Percentiles rank a stretch among this genome's conserved stretches.
Conservation (phyloP, 1,284 basidiomycete genomes). For the Heterobasidion parviporum region DNA sequence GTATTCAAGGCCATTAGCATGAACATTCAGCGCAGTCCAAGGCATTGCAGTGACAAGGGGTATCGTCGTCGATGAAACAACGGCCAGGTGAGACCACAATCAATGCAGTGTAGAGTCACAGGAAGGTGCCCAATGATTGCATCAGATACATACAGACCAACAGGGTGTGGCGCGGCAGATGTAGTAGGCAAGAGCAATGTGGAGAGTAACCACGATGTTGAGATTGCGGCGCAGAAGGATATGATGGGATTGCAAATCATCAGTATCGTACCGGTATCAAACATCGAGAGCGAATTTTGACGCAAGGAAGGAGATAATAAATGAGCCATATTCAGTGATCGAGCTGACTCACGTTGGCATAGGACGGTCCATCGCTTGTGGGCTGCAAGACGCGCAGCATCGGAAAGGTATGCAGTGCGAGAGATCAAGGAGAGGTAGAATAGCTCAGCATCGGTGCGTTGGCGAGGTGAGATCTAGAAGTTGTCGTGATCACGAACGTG, state of each 20-base stretch:
- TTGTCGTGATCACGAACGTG: too few relatives aligned
- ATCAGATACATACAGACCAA: too few relatives aligned
- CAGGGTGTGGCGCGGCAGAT: neutral
- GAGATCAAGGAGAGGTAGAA: slow-evolving; percentile 70
- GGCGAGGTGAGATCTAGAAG: slow-evolving; percentile 55
- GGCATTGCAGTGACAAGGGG: neutral
- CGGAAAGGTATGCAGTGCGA: slow-evolving; percentile 32
- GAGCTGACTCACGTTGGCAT: slow-evolving; percentile 47
- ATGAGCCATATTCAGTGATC: neutral
- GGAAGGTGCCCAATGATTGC: too few relatives aligned
- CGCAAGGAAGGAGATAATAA: neutral
- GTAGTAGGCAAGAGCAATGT: neutral
- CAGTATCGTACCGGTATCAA: neutral
- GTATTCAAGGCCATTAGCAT: neutral
- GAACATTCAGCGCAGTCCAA: neutral
- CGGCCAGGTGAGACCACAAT: too few relatives aligned
- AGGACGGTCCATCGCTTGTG: slow-evolving; percentile 61
- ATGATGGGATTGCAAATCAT: neutral
- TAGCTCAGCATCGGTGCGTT: slow-evolving; percentile 81
- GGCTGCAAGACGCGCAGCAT: slow-evolving; percentile 33
- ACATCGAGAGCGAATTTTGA: neutral
- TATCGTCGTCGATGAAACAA: too few relatives aligned
- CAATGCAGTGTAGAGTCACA: too few relatives aligned
- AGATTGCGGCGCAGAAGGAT: neutral
- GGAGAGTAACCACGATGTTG: neutral